Conservation (phyloP, 2,329 filamentous ascomycete species). For the Aspergillus udagawae region DNA sequence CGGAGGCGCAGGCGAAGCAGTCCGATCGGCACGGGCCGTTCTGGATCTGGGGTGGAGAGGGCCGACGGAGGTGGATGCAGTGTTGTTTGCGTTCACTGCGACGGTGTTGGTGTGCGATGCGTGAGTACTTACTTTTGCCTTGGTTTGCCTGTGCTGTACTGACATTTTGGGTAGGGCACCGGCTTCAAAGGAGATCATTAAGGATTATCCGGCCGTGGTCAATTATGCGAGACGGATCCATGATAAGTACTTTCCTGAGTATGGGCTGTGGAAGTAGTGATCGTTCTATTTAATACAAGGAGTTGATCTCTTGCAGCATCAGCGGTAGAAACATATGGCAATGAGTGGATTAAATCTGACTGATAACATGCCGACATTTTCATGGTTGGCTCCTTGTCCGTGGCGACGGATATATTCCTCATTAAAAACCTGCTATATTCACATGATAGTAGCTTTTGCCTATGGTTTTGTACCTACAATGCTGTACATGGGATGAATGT, state of each 20-base stretch:
- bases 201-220: constrained; percentile 45
- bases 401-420: no score
- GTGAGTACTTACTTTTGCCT: constrained; percentile 38
- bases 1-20: constrained; percentile 30
- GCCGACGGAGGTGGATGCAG: constrained; percentile 57
- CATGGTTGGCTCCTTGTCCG: no score
- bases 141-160: neutral
- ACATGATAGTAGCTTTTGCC: neutral
- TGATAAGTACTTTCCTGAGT: constrained; percentile 55
- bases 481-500: neutral
- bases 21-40: constrained; percentile 40
- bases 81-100: constrained; percentile 55
- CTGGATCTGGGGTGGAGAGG: constrained; percentile 53
- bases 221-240: constrained; percentile 58
- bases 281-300: neutral
- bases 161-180: constrained; percentile 40
- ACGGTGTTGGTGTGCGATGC: constrained; percentile 51
- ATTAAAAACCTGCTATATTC: neutral
- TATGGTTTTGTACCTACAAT: neutral
- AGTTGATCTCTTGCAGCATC: neutral
- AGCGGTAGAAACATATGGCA: no score
- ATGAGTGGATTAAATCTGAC: no score
- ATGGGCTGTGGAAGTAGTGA: constrained; percentile 37
- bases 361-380: no score
- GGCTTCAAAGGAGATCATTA: constrained; percentile 44